phyloP scores from a whole-genome alignment of 1,284 basidiomycete genomes.

The Hemileia vastatrix region DNA sequence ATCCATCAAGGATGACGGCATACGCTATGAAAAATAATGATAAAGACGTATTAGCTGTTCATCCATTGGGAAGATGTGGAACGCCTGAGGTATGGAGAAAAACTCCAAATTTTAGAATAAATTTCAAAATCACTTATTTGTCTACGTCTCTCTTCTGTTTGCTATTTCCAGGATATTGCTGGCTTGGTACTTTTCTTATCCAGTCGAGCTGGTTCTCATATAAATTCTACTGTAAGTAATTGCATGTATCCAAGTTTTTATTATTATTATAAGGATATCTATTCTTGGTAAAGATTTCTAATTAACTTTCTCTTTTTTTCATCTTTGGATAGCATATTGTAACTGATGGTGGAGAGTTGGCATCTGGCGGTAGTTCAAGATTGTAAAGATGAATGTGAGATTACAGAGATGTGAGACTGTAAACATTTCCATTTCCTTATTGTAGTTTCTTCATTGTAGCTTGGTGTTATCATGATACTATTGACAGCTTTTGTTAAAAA shows the following conservation, averaged over 20 bases:
- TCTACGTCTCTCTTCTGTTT: neutral
- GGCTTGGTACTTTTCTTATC: slow-evolving; percentile 18
- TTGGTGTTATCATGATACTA: no score
- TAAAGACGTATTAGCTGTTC: slow-evolving; percentile 6
- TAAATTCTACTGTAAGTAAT: slow-evolving; percentile 13
- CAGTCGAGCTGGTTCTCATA: slow-evolving; percentile 18
- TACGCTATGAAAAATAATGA: slow-evolving; percentile 15
- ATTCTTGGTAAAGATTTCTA: neutral
- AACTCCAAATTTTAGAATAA: neutral
- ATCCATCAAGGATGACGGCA: slow-evolving; percentile 23
- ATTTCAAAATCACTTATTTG: no score
- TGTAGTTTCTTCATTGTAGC: no score
- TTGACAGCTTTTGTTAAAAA: no score
- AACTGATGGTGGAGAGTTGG: slow-evolving; percentile 16
- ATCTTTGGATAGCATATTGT: slow-evolving; percentile 21
- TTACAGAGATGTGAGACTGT: no score
- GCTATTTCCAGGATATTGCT: slow-evolving; percentile 10
- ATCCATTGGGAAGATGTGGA: slow-evolving; percentile 21
- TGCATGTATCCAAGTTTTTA: neutral
- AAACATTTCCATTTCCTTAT: no score
- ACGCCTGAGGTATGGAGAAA: slow-evolving; percentile 11
- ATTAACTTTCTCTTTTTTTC: no score
- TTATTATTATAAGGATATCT: neutral
- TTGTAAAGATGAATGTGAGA: no score
- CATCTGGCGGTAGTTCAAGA: no score